Evolutionary conservation across 257 asterid species (phyloP).

Genomic region (Lavandula angustifolia): DNA sequence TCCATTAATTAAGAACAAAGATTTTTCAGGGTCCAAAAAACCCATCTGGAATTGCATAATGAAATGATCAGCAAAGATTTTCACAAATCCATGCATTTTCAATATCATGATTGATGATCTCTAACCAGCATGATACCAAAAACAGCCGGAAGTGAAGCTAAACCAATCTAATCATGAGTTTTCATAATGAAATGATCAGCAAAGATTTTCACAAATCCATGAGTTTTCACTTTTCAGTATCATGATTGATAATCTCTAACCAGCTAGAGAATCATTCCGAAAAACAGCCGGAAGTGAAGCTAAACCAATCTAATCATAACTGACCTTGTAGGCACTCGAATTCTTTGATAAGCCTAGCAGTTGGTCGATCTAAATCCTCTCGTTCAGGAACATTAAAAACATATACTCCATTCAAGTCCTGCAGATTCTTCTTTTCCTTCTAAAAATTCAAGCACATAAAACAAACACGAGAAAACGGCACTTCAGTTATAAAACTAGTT

Average conservation of each 20-base stretch:
- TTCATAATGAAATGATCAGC: slow-evolving; percentile 7
- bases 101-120: slow-evolving; percentile 4
- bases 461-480: slow-evolving; percentile 29
- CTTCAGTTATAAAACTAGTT: slow-evolving; percentile 8
- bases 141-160: not conserved
- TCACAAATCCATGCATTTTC: not conserved
- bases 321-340: slow-evolving; percentile 74
- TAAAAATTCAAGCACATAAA: slow-evolving; percentile 41
- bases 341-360: slow-evolving; percentile 93
- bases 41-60: not conserved
- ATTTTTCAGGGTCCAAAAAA: not conserved
- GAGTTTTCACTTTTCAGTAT: not conserved
- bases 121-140: no score
- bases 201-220: not conserved
- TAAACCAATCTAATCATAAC: slow-evolving; percentile 16
- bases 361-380: slow-evolving; percentile 86
- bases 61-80: slow-evolving; percentile 4
- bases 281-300: not conserved
- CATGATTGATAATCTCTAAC: not conserved
- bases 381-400: slow-evolving; percentile 90
- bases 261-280: no score
- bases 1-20: not conserved
- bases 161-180: not conserved
- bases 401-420: slow-evolving; percentile 78
- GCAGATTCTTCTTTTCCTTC: slow-evolving; percentile 95